A percentile compares a stretch with the other conserved stretches of the same genome.
Conservation (phyloP, 352 stramenopile genomes). For the Plasmopara viticola region DNA sequence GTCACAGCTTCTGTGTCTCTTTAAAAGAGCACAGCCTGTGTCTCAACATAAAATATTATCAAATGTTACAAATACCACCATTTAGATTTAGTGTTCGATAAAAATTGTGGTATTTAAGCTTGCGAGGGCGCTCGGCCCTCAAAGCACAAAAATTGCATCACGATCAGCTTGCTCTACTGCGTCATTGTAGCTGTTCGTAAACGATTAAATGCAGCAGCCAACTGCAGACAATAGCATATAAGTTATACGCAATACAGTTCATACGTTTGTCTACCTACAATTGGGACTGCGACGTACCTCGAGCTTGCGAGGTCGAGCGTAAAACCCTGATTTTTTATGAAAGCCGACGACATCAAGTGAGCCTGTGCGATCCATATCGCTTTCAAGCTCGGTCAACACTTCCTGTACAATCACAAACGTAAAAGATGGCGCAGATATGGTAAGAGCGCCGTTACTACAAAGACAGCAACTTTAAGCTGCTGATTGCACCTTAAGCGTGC, state of each 20-base stretch:
- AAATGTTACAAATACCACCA: too few species aligned
- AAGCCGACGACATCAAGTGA: conserved; percentile 58
- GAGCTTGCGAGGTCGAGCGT: conserved; percentile 71
- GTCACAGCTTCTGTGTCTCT: too few species aligned
- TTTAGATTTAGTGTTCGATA: too few species aligned
- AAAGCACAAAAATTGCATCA: too few species aligned
- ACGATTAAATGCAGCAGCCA: conserved; percentile 85
- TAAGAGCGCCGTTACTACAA: neutral
- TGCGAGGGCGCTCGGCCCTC: too few species aligned
- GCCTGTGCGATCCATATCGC: conserved; percentile 48
- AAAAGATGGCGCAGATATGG: neutral
- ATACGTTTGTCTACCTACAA: neutral
- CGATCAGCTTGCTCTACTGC: conserved; percentile 29
- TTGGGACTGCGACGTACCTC: conserved; percentile 34
- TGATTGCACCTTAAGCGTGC: conserved; percentile 36
- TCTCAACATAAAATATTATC: too few species aligned
- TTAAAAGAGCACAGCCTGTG: too few species aligned
- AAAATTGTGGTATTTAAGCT: too few species aligned
- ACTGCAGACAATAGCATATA: conserved; percentile 27
- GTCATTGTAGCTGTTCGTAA: conserved; percentile 67
- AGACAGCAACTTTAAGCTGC: neutral
- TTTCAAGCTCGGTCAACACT: conserved; percentile 58
- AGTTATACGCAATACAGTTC: neutral
- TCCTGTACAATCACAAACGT: conserved; percentile 27
- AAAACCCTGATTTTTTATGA: conserved; percentile 64